Conservation (phyloP, 441 rosid species). For the Raphanus hybrid region DNA sequence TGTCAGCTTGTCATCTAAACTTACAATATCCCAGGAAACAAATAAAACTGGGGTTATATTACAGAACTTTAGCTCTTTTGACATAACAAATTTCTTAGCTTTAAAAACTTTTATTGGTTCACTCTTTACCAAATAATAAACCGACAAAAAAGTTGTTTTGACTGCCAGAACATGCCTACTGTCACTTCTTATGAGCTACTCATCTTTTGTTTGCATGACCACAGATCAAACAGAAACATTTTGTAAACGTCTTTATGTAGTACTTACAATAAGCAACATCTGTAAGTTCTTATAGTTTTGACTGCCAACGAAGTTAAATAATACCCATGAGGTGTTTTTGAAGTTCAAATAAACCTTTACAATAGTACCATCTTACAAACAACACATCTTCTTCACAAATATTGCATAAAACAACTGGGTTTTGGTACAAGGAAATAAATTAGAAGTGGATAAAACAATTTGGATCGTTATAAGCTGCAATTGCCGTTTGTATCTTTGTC, state of each 20-base stretch:
- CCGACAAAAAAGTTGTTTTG: neutral
- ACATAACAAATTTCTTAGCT: slow-evolving; percentile 1
- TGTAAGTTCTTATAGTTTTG: neutral
- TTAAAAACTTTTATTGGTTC: neutral
- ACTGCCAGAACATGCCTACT: neutral
- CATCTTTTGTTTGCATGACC: neutral
- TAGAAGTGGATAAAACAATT: slow-evolving; percentile 27
- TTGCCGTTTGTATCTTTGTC: slow-evolving; percentile 39
- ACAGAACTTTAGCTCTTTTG: neutral
- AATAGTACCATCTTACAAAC: slow-evolving; percentile 11
- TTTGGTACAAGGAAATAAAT: neutral
- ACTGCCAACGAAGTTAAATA: neutral
- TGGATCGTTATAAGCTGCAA: slow-evolving; percentile 43
- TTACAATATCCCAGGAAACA: neutral
- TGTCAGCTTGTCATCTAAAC: slow-evolving; percentile 1
- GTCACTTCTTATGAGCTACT: neutral
- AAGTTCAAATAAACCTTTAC: slow-evolving; percentile 12
- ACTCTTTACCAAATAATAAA: neutral
- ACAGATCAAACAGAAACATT: neutral
- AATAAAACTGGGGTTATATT: neutral
- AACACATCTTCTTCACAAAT: neutral
- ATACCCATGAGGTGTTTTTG: neutral
- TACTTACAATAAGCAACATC: neutral
- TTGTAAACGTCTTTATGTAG: neutral
- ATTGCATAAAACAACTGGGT: slow-evolving; percentile 5